Evolutionary conservation across 176 grass and related monocot genomes (phyloP).

Genomic region (Paspalum notatum): DNA sequence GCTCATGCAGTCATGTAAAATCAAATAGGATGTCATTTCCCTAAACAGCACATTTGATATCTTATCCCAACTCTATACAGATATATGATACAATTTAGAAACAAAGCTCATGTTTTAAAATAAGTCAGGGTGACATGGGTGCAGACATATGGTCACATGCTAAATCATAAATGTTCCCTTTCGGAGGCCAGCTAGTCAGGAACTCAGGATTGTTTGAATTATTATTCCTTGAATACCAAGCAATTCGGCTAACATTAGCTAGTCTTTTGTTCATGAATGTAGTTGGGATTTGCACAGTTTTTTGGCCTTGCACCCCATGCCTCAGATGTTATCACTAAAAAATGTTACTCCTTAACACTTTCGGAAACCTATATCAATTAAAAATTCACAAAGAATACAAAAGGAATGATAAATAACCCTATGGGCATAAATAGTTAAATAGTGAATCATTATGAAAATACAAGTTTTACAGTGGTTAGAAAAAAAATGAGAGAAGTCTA

Average conservation of each 20-base stretch:
- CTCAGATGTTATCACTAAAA: not conserved
- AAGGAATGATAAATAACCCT: not conserved
- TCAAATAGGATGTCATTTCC: not conserved
- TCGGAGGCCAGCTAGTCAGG: not conserved
- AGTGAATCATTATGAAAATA: not conserved
- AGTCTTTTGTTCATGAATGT: not conserved
- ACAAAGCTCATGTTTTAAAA: not conserved
- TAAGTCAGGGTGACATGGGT: not conserved
- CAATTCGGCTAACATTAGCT: not conserved
- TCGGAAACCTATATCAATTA: too few relatives aligned
- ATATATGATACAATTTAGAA: not conserved
- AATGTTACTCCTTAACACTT: too few relatives aligned
- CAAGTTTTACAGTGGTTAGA: too few relatives aligned
- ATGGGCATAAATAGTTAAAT: not conserved
- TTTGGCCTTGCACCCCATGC: not conserved
- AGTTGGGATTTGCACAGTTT: not conserved
- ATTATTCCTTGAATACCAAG: too few relatives aligned
- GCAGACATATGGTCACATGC: not conserved
- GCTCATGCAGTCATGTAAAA: not conserved
- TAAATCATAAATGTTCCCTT: not conserved
- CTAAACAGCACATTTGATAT: not conserved
- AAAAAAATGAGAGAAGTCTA: too few relatives aligned
- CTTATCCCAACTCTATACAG: not conserved
- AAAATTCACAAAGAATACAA: not conserved
- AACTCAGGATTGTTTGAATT: too few relatives aligned